phyloP scores from a whole-genome alignment of 345 rosid species.

The Camelina laxa region DNA sequence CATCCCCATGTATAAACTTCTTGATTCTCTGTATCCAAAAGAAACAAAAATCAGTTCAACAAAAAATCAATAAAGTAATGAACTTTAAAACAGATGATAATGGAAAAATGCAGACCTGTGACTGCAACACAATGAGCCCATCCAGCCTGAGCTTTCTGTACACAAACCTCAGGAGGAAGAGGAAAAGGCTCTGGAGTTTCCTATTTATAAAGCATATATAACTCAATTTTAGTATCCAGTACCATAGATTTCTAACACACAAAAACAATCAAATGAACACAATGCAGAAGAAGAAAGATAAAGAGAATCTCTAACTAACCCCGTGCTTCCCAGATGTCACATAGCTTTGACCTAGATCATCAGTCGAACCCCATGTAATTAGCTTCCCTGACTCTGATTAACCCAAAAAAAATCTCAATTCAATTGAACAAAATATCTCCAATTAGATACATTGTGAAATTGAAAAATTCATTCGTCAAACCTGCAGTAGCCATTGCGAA shows the following conservation, averaged over 20 bases:
- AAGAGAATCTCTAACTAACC: conserved; percentile 48
- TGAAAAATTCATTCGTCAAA: conserved; percentile 3
- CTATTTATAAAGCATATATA: conserved; percentile 40
- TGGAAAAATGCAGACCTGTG: conserved; percentile 58
- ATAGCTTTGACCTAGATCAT: conserved; percentile 98
- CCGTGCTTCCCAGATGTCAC: conserved; percentile 96
- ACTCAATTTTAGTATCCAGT: background rate
- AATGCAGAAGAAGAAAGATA: conserved; percentile 19
- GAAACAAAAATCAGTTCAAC: conserved; percentile 7
- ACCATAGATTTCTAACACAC: background rate
- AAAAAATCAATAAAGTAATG: background rate
- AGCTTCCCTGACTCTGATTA: conserved; percentile 89
- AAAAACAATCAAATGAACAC: background rate
- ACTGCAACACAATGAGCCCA: conserved; percentile 98
- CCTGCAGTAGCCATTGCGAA: conserved; percentile 97
- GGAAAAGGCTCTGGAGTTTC: conserved; percentile 96
- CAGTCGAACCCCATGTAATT: conserved; percentile 98
- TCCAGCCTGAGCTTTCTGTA: conserved; percentile 82
- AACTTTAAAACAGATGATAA: conserved; percentile 1
- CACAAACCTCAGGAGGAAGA: conserved; percentile 74
- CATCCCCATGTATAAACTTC: conserved; percentile 99
- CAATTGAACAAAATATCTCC: background rate
- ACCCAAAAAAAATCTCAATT: background rate
- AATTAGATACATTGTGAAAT: conserved; percentile 32
- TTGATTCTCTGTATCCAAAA: conserved; percentile 56